These are phyloP conservation scores for Lactifluus hygrophoroides DNA, from an alignment of 768 basidiomycete genomes.

Conservation along the genomic window DNA sequence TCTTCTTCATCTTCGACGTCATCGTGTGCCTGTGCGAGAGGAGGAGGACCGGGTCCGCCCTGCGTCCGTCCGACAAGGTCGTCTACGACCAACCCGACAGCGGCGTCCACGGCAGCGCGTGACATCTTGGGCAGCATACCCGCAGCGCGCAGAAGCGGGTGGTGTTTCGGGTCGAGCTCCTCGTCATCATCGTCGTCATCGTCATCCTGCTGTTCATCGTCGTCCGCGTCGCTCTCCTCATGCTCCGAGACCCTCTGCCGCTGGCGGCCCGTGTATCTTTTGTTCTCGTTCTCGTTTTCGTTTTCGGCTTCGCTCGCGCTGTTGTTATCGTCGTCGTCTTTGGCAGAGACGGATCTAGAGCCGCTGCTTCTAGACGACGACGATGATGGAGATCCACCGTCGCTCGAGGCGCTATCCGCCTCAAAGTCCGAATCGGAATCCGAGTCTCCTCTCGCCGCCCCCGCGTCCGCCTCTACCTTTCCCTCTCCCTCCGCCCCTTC, in stretches of 20 bases:
- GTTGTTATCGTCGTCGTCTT: slow-evolving; percentile 1
- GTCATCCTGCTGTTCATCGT: too few species aligned
- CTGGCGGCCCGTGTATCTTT: too few species aligned
- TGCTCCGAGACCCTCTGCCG: slow-evolving; percentile 16
- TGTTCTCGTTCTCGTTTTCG: slow-evolving; percentile 27
- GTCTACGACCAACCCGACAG: slow-evolving; percentile 15
- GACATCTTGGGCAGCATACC: slow-evolving; percentile 18
- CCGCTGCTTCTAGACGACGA: too few species aligned
- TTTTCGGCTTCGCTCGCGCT: slow-evolving; percentile 1
- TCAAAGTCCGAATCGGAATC: slow-evolving; percentile 18
- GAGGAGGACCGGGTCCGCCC: background rate
- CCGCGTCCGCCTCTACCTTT: background rate
- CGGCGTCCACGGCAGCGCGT: slow-evolving; percentile 16
- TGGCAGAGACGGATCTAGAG: background rate
- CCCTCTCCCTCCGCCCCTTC: slow-evolving; percentile 3
- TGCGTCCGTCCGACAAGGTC: slow-evolving; percentile 7
- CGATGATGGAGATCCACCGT: slow-evolving; percentile 33
- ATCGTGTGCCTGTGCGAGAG: background rate
- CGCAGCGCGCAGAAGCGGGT: slow-evolving; percentile 27
- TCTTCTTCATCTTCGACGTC: slow-evolving; percentile 14
- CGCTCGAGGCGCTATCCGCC: slow-evolving; percentile 24
- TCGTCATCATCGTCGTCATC: slow-evolving; percentile 34
- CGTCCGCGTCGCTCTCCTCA: slow-evolving; percentile 29
- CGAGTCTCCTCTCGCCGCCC: slow-evolving; percentile 15
- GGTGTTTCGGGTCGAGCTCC: slow-evolving; percentile 44